These are phyloP conservation scores for Arachnopeziza araneosa DNA, from an alignment of 2,329 filamentous ascomycete genomes.

Conservation along the genomic window DNA sequence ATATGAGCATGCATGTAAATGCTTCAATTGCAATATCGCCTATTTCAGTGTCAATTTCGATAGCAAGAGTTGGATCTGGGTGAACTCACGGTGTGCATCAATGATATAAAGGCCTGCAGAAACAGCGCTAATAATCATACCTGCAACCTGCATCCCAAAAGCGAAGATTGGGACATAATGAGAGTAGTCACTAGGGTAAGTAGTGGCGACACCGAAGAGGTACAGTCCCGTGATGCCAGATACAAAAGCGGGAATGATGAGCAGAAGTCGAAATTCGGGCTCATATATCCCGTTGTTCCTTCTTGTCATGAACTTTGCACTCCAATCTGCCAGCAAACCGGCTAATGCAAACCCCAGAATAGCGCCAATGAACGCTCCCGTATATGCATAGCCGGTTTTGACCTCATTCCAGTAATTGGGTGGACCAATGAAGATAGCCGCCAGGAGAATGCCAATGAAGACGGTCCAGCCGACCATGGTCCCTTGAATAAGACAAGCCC, in stretches of 20 bases:
- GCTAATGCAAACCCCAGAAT: slow-evolving; percentile 71
- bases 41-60: slow-evolving; percentile 28
- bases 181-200: slow-evolving; percentile 56
- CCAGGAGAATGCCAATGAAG: slow-evolving; percentile 78
- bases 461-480: slow-evolving; percentile 94
- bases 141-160: slow-evolving; percentile 78
- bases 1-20: slow-evolving; percentile 84
- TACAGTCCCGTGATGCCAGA: slow-evolving; percentile 75
- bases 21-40: slow-evolving; percentile 78
- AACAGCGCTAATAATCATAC: slow-evolving; percentile 89
- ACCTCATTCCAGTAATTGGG: slow-evolving; percentile 79
- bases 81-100: slow-evolving; percentile 74
- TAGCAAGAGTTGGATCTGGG: slow-evolving; percentile 7
- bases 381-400: slow-evolving; percentile 80
- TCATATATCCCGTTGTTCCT: slow-evolving; percentile 80
- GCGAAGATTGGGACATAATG: slow-evolving; percentile 71
- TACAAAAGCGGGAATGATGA: slow-evolving; percentile 77
- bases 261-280: slow-evolving; percentile 80
- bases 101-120: slow-evolving; percentile 83
- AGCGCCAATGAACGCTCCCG: slow-evolving; percentile 79
- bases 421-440: slow-evolving; percentile 74
- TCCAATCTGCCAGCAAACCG: slow-evolving; percentile 68
- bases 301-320: slow-evolving; percentile 63
- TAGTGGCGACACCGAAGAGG: slow-evolving; percentile 73
- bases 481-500: slow-evolving; percentile 75